These are phyloP conservation scores for Stephanocyclus meneghinianus DNA, from an alignment of 352 stramenopile genomes.

Conservation along the genomic window DNA sequence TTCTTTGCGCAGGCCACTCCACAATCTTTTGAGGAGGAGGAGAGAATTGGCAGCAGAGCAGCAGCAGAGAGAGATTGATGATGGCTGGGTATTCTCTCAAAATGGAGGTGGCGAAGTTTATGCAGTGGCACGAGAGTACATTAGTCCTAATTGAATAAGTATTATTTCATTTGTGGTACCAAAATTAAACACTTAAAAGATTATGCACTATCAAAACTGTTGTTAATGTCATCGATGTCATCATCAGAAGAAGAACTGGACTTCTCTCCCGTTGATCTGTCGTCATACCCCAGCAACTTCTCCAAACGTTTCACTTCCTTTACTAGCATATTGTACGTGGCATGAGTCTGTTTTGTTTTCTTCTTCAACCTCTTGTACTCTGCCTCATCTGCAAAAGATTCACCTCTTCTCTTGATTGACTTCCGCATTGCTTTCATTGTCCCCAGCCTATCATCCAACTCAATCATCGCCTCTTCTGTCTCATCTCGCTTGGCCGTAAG, in stretches of 20 bases:
- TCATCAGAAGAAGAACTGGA: neutral
- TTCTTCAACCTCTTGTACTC: neutral
- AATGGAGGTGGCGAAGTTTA: neutral
- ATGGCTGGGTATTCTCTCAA: neutral
- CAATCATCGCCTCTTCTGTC: neutral
- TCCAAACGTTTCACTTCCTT: neutral
- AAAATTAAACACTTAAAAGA: too few species aligned
- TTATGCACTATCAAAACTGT: too few species aligned
- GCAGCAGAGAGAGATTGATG: neutral
- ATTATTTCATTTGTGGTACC: too few species aligned
- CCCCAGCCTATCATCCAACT: neutral
- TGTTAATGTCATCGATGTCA: neutral
- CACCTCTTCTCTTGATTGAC: neutral
- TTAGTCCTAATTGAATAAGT: neutral
- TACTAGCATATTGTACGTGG: neutral
- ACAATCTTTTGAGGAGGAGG: slow-evolving; percentile 4
- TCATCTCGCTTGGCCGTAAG: neutral
- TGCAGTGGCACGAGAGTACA: neutral
- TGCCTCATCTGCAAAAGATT: neutral
- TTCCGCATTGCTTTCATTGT: neutral
- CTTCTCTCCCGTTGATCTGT: neutral
- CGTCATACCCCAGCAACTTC: neutral
- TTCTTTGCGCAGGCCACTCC: neutral
- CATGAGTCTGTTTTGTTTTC: neutral
- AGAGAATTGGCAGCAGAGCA: neutral